Base-by-base conservation (phyloP, 2,329 filamentous ascomycete species). In the Dactylonectria macrodidyma region DNA sequence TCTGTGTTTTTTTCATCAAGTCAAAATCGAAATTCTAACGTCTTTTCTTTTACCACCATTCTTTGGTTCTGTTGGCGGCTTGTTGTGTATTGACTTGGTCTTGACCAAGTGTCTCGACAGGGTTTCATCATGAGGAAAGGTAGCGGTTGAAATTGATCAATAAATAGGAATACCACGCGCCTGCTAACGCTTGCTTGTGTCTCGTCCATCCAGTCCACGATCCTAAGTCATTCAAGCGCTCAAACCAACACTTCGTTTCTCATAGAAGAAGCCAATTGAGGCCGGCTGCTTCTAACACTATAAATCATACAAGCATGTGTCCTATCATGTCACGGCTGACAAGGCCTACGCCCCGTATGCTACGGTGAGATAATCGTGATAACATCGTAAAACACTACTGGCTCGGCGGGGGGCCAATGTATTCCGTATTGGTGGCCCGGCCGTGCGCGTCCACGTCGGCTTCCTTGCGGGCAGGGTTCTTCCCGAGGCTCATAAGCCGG, bases 391-490 rank as follows among this genome's bases (percentile, higher is more conserved):
- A 58, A 36, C 14, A 19, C 44, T 44, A 12, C 26, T 60, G 33
- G 5, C 30, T 7, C 12, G 26, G 14, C 10, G 44, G 36, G 8
- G 47, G 36, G 7, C 41, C 12, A 5, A 19, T 26, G 24, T 62
- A 61, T 59, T 77, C 71, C 6, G 83, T 86, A 64, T 84, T 84
- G 50, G 79, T 79, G 2, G 83, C 78, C 3, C 69, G 71, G 1
- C 81, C 83, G 9, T 81, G 38, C 16, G 74, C 76, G 36, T 86
- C 81, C 4, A 87, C 19, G 54, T 89, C 86, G 5, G 72, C 68
- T 72, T 88, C 87, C 63, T 30, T 80, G 26, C 87, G 82, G 56
- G 81, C 73, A 0, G 87, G 87, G 62, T 90, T 90, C 75, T 83
- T 86, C 62, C 84, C 83, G 9, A 78, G 72, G 3, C 70, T 75